phyloP scores from a whole-genome alignment of 2,329 filamentous ascomycete genomes.

The Pyricularia grisea region DNA sequence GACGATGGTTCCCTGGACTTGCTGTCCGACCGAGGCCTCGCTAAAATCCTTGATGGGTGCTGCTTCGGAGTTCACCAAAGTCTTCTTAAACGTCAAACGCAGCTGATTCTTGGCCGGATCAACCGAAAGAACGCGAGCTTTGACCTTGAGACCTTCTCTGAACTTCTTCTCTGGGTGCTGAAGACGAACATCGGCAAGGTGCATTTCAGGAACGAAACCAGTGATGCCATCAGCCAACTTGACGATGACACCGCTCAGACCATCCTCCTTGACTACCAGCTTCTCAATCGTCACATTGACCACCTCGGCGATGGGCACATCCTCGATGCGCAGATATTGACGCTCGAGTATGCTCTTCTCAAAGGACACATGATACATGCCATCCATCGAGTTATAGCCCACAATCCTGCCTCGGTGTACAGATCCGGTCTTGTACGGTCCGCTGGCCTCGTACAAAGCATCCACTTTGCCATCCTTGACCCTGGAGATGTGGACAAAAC shows the following conservation, averaged over 20 bases:
- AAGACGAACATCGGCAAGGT: conserved; percentile 78
- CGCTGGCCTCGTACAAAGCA: conserved; percentile 63
- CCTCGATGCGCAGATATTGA: conserved; percentile 82
- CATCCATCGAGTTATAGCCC: conserved; percentile 81
- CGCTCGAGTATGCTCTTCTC: conserved; percentile 77
- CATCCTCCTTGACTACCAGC: conserved; percentile 67
- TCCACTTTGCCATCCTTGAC: conserved; percentile 88
- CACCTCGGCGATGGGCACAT: conserved; percentile 71
- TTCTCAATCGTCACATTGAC: conserved; percentile 81
- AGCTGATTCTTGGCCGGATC: conserved; percentile 69
- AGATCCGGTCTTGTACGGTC: conserved; percentile 69
- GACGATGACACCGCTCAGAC: conserved; percentile 72
- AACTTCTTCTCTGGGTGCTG: conserved; percentile 97
- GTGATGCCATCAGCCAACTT: conserved; percentile 79
- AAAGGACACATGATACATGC: conserved; percentile 75
- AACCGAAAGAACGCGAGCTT: conserved; percentile 74
- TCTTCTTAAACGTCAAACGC: conserved; percentile 88
- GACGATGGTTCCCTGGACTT: conserved; percentile 78
- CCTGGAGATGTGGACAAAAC: conserved; percentile 91
- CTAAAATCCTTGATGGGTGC: conserved; percentile 70
- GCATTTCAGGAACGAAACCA: conserved; percentile 80
- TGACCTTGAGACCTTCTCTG: conserved; percentile 74
- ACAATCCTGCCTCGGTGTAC: conserved; percentile 74
- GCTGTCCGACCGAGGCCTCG: conserved; percentile 63
- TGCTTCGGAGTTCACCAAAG: conserved; percentile 79